phyloP scores from a whole-genome alignment of 2,329 filamentous ascomycete genomes.

The Fusarium fracticaudum region DNA sequence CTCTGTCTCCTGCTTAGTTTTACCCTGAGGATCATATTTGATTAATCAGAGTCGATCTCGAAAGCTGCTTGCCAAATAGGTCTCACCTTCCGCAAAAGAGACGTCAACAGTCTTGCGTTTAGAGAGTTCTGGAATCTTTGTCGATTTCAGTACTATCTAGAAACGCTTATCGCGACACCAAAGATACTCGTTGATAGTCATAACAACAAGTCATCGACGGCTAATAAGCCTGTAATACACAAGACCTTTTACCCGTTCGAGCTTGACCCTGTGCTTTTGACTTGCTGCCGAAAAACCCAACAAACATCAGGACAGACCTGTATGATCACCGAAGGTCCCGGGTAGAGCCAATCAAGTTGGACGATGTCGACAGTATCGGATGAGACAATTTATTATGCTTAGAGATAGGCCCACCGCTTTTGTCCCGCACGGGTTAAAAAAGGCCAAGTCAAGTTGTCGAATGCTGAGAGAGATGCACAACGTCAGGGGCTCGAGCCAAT shows the following conservation, averaged over 20 bases:
- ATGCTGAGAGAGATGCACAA: conserved; percentile 26
- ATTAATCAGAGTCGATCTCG: background rate
- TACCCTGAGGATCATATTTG: background rate
- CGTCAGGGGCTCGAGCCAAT: conserved; percentile 40
- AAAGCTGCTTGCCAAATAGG: background rate
- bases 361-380: background rate
- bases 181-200: background rate
- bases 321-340: conserved; percentile 9
- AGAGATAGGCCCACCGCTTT: conserved; percentile 9
- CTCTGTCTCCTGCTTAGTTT: background rate
- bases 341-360: conserved; percentile 28
- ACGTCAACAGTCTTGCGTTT: background rate
- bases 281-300: conserved; percentile 11
- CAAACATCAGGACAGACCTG: conserved; percentile 15
- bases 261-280: conserved; percentile 8
- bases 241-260: conserved; percentile 30
- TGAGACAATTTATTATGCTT: conserved; percentile 21
- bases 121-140: background rate
- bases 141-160: background rate
- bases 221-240: conserved; percentile 8
- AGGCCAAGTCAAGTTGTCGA: conserved; percentile 1
- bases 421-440: conserved; percentile 25
- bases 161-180: background rate
- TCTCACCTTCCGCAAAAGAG: background rate
- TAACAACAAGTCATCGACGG: background rate